A percentile compares a stretch with the other conserved stretches of the same genome.
Conservation (phyloP, 345 rosid genomes). For the Ailanthus altissimus region DNA sequence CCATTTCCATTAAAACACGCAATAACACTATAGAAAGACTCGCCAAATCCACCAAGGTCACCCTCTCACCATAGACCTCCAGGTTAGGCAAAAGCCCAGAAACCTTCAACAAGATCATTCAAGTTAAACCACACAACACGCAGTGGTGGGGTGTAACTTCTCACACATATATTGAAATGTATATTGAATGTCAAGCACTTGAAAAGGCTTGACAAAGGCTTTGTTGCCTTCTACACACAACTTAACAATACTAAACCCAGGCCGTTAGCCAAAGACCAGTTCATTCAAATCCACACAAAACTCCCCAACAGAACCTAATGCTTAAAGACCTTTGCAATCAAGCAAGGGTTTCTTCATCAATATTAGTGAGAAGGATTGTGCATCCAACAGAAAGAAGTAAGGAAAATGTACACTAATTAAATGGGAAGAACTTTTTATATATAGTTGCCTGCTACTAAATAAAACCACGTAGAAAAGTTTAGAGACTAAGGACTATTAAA, state of each 20-base stretch:
- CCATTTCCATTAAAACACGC: constrained; percentile 79
- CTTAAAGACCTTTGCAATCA: background rate
- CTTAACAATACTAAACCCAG: constrained; percentile 19
- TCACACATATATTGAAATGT: constrained; percentile 42
- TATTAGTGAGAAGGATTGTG: background rate
- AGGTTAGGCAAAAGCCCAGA: constrained; percentile 83
- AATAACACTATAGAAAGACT: constrained; percentile 72
- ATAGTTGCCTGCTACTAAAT: background rate
- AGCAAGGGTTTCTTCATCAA: background rate
- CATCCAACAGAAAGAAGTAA: background rate
- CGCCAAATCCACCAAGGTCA: constrained; percentile 94
- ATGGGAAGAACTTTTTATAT: no score
- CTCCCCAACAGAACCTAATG: constrained; percentile 1
- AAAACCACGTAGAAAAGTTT: background rate
- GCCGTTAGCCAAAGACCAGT: background rate
- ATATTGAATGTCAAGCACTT: constrained; percentile 32
- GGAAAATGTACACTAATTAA: background rate
- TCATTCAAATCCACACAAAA: background rate
- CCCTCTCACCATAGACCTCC: constrained; percentile 95
- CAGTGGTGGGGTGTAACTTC: constrained; percentile 44
- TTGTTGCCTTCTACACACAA: constrained; percentile 13
- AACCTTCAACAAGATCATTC: constrained; percentile 99
- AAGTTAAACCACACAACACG: constrained; percentile 65
- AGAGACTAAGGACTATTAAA: background rate
- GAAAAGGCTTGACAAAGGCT: constrained; percentile 26